phyloP scores from a whole-genome alignment of 768 basidiomycete genomes.

The Boletus insuetus region DNA sequence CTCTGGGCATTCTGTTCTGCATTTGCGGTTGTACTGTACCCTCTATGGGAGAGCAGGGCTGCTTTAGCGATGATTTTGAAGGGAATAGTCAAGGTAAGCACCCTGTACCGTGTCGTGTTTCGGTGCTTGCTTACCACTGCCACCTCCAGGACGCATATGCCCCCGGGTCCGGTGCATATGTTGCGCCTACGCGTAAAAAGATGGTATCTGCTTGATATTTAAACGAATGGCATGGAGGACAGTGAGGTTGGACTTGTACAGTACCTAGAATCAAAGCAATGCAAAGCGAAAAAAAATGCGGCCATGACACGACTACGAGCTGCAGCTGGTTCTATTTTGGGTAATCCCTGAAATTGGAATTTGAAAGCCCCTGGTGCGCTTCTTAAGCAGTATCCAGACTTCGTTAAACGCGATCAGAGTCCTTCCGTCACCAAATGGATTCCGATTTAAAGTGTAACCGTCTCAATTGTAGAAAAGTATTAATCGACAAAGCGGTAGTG shows the following conservation, averaged over 20 bases:
- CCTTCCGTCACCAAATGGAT: conserved; percentile 48
- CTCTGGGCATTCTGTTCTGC: conserved; percentile 81
- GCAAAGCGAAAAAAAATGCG: no score
- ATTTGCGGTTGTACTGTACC: conserved; percentile 77
- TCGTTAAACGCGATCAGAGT: not conserved
- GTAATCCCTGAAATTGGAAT: conserved; percentile 4
- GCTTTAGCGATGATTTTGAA: conserved; percentile 57
- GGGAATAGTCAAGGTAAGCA: conserved; percentile 62
- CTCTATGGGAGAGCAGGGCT: conserved; percentile 77
- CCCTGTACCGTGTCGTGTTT: not conserved
- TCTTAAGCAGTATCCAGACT: not conserved
- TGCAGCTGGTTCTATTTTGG: conserved; percentile 18
- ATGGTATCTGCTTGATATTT: not conserved
- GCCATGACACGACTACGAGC: no score
- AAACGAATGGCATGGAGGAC: not conserved
- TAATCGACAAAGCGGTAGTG: conserved; percentile 82
- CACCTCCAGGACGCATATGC: conserved; percentile 39
- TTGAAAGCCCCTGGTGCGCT: no score
- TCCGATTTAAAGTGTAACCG: conserved; percentile 75
- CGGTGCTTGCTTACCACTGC: not conserved
- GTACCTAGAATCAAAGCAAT: not conserved
- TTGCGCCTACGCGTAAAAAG: conserved; percentile 5
- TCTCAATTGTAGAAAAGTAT: conserved; percentile 64
- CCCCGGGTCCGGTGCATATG: conserved; percentile 41
- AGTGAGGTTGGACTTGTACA: not conserved